A percentile compares a stretch with the other conserved stretches of the same genome.
Evolutionary conservation across 768 basidiomycete genomes (phyloP).

Genomic region (Candolleomyces eurysporus): DNA sequence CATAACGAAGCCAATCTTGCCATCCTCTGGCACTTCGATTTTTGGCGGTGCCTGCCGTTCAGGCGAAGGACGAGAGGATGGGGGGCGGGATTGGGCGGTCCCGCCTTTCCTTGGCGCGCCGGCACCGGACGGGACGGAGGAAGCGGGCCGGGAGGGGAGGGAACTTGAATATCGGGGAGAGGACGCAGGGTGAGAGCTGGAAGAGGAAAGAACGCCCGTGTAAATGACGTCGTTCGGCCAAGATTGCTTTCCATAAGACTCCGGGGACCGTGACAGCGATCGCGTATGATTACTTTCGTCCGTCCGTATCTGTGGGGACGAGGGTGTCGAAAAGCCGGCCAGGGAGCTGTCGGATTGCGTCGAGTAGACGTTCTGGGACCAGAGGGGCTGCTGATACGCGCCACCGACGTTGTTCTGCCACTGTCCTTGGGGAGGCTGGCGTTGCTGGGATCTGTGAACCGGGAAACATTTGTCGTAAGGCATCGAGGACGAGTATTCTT

Average conservation of each 20-base stretch:
- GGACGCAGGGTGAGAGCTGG: neutral
- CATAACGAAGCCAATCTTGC: slow-evolving; percentile 4
- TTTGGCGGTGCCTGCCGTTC: neutral
- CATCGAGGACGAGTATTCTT: neutral
- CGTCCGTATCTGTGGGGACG: neutral
- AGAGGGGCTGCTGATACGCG: neutral
- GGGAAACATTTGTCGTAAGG: neutral
- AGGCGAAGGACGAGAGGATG: neutral
- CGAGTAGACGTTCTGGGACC: neutral
- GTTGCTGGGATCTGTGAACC: neutral
- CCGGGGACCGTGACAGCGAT: neutral
- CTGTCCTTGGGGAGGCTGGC: neutral
- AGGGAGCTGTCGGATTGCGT: neutral
- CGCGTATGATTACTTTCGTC: neutral
- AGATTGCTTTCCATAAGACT: neutral
- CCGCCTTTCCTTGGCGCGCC: neutral
- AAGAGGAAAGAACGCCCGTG: neutral
- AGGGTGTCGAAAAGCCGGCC: neutral
- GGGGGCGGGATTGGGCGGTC: neutral
- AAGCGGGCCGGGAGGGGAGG: slow-evolving; percentile 2
- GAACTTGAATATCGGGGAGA: neutral
- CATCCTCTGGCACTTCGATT: neutral
- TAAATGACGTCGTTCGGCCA: slow-evolving; percentile 3
- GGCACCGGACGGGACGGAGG: neutral
- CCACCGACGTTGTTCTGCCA: neutral